Base-by-base conservation (phyloP, 192 early-diverging fungal species). In the Coemansia sp. region DNA sequence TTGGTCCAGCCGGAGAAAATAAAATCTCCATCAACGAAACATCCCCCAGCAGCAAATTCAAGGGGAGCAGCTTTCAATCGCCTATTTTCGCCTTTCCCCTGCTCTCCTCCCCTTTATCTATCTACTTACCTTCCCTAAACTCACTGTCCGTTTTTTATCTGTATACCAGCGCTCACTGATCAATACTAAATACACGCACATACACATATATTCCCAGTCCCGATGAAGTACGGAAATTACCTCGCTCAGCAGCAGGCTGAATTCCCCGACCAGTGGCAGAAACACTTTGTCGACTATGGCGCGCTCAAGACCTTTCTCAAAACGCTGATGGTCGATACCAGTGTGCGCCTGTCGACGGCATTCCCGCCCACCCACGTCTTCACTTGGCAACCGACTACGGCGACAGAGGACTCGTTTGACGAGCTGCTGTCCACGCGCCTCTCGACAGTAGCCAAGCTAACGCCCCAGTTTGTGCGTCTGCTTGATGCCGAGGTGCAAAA, bases 141-240 rank as follows among this genome's bases (percentile, higher is more conserved):
- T n/a, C n/a, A n/a, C n/a, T n/a, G n/a, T 17, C 26, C 24, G 28
- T 30, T 46, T 28, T 32, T 2, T 30, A 17, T 15, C 26, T 25
- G 5, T 26, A 17, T 42, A 5, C 27, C 9, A 18, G 3, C 37
- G 5, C n/a, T 38, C 19, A 5, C 37, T 38, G 4, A 6, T 38
- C 6, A 18, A 2, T 38, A 38, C 36, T 7, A 18, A 38, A 46
- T n/a, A n/a, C n/a, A n/a, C n/a, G n/a, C n/a, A n/a, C n/a, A n/a
- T n/a, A n/a, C n/a, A n/a, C n/a, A n/a, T n/a, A n/a, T n/a, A n/a
- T n/a, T n/a, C n/a, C n/a, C n/a, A n/a, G n/a, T n/a, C n/a, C n/a
- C 26, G 15, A 89, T 89, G 87, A 89, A 89, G 66, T 89, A 84
- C 76, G 87, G 85, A 29, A 79, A 77, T 35, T 86, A 86, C 58